Evolutionary conservation across 306 rosid species (phyloP).

Genomic region (Fragaria vesca): DNA sequence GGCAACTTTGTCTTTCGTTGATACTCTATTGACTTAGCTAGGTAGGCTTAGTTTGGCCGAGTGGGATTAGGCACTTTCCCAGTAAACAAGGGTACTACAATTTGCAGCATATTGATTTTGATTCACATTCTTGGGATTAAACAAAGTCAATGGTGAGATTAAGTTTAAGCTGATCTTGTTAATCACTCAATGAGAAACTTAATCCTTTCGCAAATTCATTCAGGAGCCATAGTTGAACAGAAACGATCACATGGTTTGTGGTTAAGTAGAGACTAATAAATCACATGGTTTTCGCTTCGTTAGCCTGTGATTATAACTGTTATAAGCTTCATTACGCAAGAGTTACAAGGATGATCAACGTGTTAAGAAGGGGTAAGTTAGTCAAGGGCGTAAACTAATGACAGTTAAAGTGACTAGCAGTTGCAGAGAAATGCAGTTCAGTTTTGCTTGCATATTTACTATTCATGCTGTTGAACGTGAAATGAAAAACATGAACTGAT

Average conservation of each 20-base stretch:
- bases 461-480: background rate
- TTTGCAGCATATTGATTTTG: background rate
- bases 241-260: background rate
- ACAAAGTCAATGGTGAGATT: background rate
- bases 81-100: background rate
- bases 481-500: background rate
- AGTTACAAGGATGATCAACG: background rate
- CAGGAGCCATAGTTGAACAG: background rate
- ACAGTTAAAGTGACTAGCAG: conserved; percentile 6
- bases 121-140: background rate
- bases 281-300: background rate
- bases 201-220: background rate
- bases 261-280: background rate
- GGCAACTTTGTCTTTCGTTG: background rate
- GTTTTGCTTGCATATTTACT: background rate
- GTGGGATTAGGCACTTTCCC: background rate
- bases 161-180: background rate
- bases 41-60: background rate
- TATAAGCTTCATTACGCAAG: background rate
- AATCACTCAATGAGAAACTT: background rate
- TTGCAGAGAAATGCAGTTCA: background rate
- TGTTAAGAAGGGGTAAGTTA: background rate
- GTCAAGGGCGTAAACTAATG: background rate
- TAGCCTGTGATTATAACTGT: background rate
- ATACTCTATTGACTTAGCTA: background rate